Evolutionary conservation across 2,329 filamentous ascomycete species (phyloP), one percentile per base, ranked within the genome.

Genomic region (Canariomyces notabilis): DNA sequence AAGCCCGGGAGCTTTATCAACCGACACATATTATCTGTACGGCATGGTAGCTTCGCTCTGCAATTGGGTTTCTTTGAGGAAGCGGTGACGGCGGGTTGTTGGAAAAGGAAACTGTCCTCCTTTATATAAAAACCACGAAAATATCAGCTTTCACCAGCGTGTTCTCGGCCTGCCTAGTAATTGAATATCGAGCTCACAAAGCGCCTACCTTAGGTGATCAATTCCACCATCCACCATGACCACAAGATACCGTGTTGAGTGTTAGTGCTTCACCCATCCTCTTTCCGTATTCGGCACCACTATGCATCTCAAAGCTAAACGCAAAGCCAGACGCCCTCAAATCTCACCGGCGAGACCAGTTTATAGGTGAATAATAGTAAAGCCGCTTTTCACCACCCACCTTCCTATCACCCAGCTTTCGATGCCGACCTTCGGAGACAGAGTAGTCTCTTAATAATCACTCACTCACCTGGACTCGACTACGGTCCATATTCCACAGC

Each of bases 311-410:
- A 18, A 19, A 38, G 18, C 44, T 56, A 34, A 57, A n/a, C 40
- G 19, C n/a, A 26, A 9, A 19, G 48, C 21, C 53, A 81, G 77
- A 81, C 71, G 75, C 77, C 37, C 72, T 79, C 60, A 81, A 95
- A 77, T 91, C 89, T 42, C 90, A 96, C 71, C 80, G 90, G 45
- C 77, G 90, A 63, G 90, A 96, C 65, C 90, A 96, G 66, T 81
- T 96, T 60, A 89, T 89, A 67, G 76, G 86, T 56, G 40, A 39
- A 11, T 46, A 19, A 23, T 16, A 16, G 9, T 19, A 11, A 14
- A 21, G 15, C 23, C n/a, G 16, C 2, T 19, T 20, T 6, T 26
- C 5, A 15, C 4, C 16, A 15, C 12, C 6, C 14, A 26, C 22
- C 22, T 26, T 11, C 11, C 22, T 11, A 11, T 26, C 11, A 6